These are phyloP conservation scores for Dryas alaskensis DNA, from an alignment of 306 rosid species.

Conservation along the genomic window DNA sequence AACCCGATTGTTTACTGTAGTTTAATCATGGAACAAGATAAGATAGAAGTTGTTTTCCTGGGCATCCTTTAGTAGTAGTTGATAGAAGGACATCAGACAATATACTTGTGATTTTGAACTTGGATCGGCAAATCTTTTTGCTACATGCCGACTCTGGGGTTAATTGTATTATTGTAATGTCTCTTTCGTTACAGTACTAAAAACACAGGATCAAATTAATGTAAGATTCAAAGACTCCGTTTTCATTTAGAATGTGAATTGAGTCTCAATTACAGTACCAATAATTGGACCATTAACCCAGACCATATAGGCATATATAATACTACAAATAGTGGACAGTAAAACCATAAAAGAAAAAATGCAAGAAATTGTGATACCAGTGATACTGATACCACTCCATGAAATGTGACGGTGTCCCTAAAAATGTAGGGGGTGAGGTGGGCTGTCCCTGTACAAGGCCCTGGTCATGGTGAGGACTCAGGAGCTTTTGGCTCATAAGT, in stretches of 20 bases:
- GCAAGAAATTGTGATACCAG: neutral
- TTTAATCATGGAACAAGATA: too few relatives aligned
- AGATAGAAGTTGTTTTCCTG: too few relatives aligned
- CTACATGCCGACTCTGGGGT: neutral
- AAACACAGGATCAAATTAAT: too few relatives aligned
- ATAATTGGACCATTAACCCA: neutral
- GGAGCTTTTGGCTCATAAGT: neutral
- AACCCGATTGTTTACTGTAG: too few relatives aligned
- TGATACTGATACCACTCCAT: neutral
- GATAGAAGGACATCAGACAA: too few relatives aligned
- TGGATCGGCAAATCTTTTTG: neutral
- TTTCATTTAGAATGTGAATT: neutral
- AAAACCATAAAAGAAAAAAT: too few relatives aligned
- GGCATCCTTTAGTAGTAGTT: too few relatives aligned
- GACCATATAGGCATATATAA: too few relatives aligned
- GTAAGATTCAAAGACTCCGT: neutral
- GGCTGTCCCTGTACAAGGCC: constrained; percentile 25
- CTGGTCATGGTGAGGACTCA: neutral
- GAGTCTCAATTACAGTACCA: neutral
- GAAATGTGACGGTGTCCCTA: constrained; percentile 15
- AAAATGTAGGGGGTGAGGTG: constrained; percentile 26
- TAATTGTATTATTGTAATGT: neutral
- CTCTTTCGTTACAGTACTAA: neutral
- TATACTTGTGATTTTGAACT: neutral
- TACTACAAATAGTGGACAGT: too few relatives aligned